These are phyloP conservation scores for Carpediemonas membranifera DNA, from an alignment of 78 protist species.

Conservation along the genomic window DNA sequence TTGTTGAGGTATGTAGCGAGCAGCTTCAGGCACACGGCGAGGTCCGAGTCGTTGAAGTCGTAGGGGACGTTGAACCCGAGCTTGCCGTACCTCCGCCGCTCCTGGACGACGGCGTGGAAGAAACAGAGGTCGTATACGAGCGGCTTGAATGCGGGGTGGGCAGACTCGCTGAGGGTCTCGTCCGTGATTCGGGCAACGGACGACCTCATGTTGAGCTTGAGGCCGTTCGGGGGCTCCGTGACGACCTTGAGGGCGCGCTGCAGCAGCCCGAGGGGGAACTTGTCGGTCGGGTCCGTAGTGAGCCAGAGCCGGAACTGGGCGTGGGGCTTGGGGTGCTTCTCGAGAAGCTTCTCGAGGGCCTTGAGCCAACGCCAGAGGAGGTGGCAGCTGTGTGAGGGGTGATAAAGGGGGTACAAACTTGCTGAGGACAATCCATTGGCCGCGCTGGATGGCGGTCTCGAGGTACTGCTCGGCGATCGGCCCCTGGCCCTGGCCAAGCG, in stretches of 20 bases:
- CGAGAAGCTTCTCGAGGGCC: conserved; percentile 65
- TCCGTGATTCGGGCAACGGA: conserved; percentile 45
- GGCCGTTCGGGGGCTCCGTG: conserved; percentile 85
- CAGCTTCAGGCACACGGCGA: conserved; percentile 40
- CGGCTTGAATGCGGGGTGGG: conserved; percentile 60
- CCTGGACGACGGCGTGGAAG: conserved; percentile 84
- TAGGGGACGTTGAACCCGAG: conserved; percentile 65
- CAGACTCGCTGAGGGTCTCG: conserved; percentile 42
- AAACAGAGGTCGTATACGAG: conserved; percentile 71
- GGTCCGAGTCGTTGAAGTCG: conserved; percentile 85
- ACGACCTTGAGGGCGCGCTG: conserved; percentile 82
- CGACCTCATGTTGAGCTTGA: conserved; percentile 65
- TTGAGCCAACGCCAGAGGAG: conserved; percentile 68
- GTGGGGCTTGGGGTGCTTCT: conserved; percentile 36
- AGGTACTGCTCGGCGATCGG: conserved; percentile 51
- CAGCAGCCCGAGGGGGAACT: conserved; percentile 77
- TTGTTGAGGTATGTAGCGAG: conserved; percentile 54
- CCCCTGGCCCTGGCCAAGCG: conserved; percentile 63
- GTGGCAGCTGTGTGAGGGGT: no score
- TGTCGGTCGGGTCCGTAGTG: conserved; percentile 78
- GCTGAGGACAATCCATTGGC: conserved; percentile 82
- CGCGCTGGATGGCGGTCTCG: conserved; percentile 54
- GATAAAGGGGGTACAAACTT: no score
- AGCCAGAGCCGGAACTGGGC: conserved; percentile 77
- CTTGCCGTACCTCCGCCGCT: conserved; percentile 84